Conservation (phyloP, 441 rosid genomes). For the Pelargonium exstipulatum region DNA sequence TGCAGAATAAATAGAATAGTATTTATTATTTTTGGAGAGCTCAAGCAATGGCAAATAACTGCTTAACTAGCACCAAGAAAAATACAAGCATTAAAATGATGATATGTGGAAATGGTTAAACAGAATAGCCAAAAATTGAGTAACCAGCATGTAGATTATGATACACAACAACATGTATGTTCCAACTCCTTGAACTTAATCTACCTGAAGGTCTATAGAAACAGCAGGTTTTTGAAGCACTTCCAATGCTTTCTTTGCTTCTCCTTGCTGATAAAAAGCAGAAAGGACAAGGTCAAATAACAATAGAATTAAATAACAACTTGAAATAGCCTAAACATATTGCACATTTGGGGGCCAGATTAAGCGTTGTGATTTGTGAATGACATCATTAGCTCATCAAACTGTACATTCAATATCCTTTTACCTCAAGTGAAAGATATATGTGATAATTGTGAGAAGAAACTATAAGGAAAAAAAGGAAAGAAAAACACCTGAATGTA, state of each 20-base stretch:
- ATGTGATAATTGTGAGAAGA: neutral
- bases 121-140: neutral
- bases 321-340: slow-evolving; percentile 3
- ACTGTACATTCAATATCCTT: neutral
- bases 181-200: slow-evolving; percentile 20
- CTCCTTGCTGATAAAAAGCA: slow-evolving; percentile 68
- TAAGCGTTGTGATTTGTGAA: neutral
- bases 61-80: slow-evolving; percentile 13
- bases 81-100: neutral
- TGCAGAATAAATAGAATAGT: slow-evolving; percentile 37
- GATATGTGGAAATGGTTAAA: slow-evolving; percentile 6
- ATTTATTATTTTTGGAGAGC: slow-evolving; percentile 22
- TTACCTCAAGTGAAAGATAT: neutral
- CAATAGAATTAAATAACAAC: slow-evolving; percentile 4
- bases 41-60: slow-evolving; percentile 10
- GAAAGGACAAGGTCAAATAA: slow-evolving; percentile 4
- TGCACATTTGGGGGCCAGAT: neutral
- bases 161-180: slow-evolving; percentile 8
- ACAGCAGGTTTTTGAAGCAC: slow-evolving; percentile 89
- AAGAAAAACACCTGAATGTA: slow-evolving; percentile 65
- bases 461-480: slow-evolving; percentile 1
- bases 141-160: slow-evolving; percentile 13
- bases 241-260: slow-evolving; percentile 89
- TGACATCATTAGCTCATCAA: neutral
- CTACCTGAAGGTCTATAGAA: slow-evolving; percentile 82